Percentiles rank a stretch among this genome's conserved stretches.
Evolutionary conservation across 2,329 filamentous ascomycete species (phyloP).

Genomic region (Diaporthe sp.): DNA sequence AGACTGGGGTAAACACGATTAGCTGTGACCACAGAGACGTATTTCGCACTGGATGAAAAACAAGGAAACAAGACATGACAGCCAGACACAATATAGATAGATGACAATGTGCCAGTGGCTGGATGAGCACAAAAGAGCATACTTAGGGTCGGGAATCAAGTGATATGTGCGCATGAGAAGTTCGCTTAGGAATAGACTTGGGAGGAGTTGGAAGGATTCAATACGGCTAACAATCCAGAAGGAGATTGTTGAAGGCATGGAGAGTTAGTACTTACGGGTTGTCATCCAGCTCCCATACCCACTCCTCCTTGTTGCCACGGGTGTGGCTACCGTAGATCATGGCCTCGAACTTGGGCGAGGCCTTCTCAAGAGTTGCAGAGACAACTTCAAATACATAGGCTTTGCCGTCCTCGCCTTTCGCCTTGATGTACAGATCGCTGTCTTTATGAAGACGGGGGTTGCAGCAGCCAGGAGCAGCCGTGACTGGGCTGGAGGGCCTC

Average conservation of each 20-base stretch:
- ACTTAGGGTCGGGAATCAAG: too few species aligned
- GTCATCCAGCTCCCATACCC: constrained; percentile 38
- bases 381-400: constrained; percentile 39
- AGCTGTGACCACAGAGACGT: not conserved
- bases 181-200: too few species aligned
- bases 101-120: too few species aligned
- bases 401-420: constrained; percentile 24
- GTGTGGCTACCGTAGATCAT: constrained; percentile 39
- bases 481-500: constrained; percentile 25
- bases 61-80: not conserved
- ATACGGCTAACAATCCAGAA: not conserved
- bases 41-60: not conserved
- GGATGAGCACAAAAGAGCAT: not conserved
- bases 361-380: constrained; percentile 33
- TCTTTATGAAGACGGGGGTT: constrained; percentile 30
- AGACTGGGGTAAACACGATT: not conserved
- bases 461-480: constrained; percentile 24
- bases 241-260: too few species aligned
- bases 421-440: constrained; percentile 39
- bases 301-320: constrained; percentile 37
- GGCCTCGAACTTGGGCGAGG: constrained; percentile 34
- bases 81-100: not conserved
- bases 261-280: constrained; percentile 20
- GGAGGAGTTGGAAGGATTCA: not conserved
- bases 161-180: not conserved